Conservation (phyloP, 2,329 filamentous ascomycete species). For the Pochonia chlamydosporia region DNA sequence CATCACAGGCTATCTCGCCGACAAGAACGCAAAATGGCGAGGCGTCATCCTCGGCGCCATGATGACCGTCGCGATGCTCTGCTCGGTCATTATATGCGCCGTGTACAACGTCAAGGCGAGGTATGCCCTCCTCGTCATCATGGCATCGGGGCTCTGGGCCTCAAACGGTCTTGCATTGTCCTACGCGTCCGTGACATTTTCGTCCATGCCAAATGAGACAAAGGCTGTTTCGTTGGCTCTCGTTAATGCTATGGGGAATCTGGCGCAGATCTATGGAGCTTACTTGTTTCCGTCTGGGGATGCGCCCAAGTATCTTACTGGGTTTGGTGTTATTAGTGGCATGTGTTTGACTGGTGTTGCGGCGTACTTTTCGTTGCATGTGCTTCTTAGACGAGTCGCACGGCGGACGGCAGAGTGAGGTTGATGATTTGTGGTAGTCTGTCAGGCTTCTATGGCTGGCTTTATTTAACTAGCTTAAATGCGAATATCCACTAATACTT, state of each 20-base stretch:
- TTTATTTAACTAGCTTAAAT: no score
- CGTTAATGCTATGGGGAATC: conserved; percentile 49
- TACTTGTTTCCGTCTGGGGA: conserved; percentile 45
- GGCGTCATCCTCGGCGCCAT: conserved; percentile 42
- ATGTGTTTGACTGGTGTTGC: conserved; percentile 15
- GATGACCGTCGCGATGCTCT: conserved; percentile 35
- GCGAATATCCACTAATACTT: no score
- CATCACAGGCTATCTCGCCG: conserved; percentile 40
- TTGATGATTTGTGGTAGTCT: no score
- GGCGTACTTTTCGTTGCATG: conserved; percentile 9
- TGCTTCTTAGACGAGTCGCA: no score
- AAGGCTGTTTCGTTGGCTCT: conserved; percentile 42
- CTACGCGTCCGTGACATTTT: conserved; percentile 46
- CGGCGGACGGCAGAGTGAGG: no score
- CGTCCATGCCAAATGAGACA: conserved; percentile 40
- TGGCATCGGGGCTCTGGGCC: conserved; percentile 49
- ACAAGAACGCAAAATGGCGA: conserved; percentile 36
- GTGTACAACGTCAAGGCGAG: conserved; percentile 46
- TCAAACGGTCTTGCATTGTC: conserved; percentile 46
- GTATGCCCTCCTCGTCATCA: conserved; percentile 47
- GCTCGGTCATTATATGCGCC: conserved; percentile 36
- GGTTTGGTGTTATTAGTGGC: conserved; percentile 28
- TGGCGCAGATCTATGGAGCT: conserved; percentile 50
- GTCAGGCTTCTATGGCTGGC: no score
- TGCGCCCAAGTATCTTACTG: conserved; percentile 41